phyloP scores from a whole-genome alignment of 2,329 filamentous ascomycete genomes.

The Sporothrix pseudoabietina region DNA sequence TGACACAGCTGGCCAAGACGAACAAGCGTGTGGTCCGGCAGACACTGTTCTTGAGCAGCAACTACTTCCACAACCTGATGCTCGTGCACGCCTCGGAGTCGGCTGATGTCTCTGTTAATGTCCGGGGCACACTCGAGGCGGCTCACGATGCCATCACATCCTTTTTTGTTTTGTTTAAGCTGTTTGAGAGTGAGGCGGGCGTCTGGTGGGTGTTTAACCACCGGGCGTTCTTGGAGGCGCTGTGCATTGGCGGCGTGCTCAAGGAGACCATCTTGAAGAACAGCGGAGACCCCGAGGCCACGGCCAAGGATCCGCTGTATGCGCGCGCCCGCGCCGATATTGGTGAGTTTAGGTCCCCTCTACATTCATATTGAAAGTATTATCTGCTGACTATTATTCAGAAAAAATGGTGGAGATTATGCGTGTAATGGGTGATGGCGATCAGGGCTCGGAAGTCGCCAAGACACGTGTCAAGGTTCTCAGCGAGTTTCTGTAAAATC shows the following conservation, averaged over 20 bases:
- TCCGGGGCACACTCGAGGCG: conserved; percentile 70
- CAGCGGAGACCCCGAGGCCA: conserved; percentile 49
- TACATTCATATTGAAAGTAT: neutral
- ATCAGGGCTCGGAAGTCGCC: conserved; percentile 61
- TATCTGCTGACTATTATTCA: conserved; percentile 8
- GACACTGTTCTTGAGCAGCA: conserved; percentile 76
- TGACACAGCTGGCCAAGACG: conserved; percentile 57
- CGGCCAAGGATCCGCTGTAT: conserved; percentile 59
- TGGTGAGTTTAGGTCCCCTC: conserved; percentile 48
- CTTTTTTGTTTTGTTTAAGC: conserved; percentile 71
- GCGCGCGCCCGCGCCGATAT: conserved; percentile 63
- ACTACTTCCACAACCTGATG: conserved; percentile 83
- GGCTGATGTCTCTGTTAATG: conserved; percentile 63
- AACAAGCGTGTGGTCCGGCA: conserved; percentile 71
- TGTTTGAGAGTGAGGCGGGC: conserved; percentile 70
- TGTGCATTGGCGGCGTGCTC: conserved; percentile 66
- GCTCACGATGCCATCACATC: conserved; percentile 73
- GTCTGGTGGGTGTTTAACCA: conserved; percentile 89
- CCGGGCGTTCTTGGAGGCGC: conserved; percentile 73
- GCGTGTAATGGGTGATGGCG: conserved; percentile 58
- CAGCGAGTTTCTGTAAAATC: conserved; percentile 51
- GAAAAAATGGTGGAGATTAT: conserved; percentile 63
- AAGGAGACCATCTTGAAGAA: conserved; percentile 52
- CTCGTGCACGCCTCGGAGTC: conserved; percentile 73
- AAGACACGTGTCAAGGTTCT: conserved; percentile 61